phyloP scores from a whole-genome alignment of 352 stramenopile genomes.

The Thraustochytrium striatum region DNA sequence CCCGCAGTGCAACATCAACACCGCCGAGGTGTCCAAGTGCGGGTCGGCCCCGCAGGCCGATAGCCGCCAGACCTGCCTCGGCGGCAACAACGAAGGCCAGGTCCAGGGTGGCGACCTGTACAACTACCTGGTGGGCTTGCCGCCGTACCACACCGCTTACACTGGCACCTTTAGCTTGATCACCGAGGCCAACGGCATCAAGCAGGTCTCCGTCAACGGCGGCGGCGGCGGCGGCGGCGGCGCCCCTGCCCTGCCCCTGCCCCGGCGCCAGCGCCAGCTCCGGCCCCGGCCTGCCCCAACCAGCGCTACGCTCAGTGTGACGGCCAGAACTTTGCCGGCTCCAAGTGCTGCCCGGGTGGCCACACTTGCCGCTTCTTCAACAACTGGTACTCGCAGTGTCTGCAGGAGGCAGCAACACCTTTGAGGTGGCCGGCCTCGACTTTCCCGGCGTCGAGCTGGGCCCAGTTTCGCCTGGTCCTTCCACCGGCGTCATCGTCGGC shows the following conservation, averaged over 20 bases:
- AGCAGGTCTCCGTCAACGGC: neutral
- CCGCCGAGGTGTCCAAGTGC: neutral
- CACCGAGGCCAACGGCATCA: neutral
- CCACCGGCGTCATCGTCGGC: too few relatives aligned
- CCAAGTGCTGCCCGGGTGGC: neutral
- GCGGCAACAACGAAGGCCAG: neutral
- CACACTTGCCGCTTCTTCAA: neutral
- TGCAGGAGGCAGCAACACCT: too few relatives aligned
- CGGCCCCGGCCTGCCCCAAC: neutral
- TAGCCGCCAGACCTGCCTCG: neutral
- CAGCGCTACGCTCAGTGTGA: neutral
- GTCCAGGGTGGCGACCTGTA: neutral
- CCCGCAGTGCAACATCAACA: neutral
- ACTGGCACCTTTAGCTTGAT: neutral
- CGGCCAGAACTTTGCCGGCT: neutral
- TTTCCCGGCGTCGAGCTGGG: too few relatives aligned
- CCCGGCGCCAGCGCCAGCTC: neutral
- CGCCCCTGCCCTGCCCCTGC: too few relatives aligned
- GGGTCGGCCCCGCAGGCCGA: neutral
- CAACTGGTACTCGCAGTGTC: conserved; percentile 4
- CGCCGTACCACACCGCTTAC: neutral
- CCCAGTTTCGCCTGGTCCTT: too few relatives aligned
- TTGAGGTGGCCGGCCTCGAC: too few relatives aligned
- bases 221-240: neutral
- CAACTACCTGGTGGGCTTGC: neutral